Evolutionary conservation across 108 stramenopile genomes (phyloP), one percentile per base, ranked within the genome.

Genomic region (Skeletonema marinoi): DNA sequence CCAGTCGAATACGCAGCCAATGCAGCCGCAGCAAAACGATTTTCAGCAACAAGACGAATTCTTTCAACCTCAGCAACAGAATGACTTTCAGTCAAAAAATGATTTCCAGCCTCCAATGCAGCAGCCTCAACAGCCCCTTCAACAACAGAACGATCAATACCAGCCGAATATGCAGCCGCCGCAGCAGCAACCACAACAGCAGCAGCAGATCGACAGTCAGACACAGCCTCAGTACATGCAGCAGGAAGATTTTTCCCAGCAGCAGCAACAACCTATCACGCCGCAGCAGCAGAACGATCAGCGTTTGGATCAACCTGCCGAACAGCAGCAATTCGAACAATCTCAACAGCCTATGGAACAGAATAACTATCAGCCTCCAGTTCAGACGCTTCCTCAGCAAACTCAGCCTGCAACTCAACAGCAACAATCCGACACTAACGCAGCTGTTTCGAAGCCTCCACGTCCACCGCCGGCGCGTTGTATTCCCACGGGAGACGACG

Each of bases 401-500:
- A 12, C 44, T 10, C 14, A 12, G 3, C 44, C 44, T 46, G 14
- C 25, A 25, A 25, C 44, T 16, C 54, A 56, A 56, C 54, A 56
- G 54, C 54, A 56, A 29, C 54, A 56, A 56, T 29, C 54, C 21
- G 29, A 29, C 54, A 56, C 19, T 4, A 56, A n/a, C 10, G 2
- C 54, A 25, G 25, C 25, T 25, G n/a, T 2, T 10, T 25, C 54
- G 7, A 61, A 60, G 41, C 70, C 60, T 60, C 70, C 70, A 17
- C 59, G 41, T 32, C 70, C 58, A 31, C 70, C 70, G 19, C 70
- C 70, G n/a, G 29, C 61, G 44, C 70, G 70, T 25, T 71, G 70
- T 56, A 60, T 71, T 41, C 70, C 70, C 39, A 38, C 36, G n/a
- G 70, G 70, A 44, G 70, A 71, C 16, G 70, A 71, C 41, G 60